Conservation (phyloP, 306 rosid species). For the Trifolium pratense region DNA sequence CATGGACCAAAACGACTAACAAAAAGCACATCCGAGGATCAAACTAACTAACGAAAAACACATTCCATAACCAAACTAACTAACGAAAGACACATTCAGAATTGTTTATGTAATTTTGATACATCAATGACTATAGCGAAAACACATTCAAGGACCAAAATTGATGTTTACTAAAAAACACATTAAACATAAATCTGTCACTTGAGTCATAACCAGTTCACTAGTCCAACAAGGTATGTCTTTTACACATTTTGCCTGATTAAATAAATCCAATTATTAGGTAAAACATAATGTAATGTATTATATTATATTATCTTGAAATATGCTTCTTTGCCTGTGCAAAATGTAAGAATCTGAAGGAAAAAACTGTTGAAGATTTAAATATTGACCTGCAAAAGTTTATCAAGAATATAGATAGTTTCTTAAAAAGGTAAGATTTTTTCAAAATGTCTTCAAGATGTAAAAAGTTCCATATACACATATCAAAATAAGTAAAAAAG, state of each 20-base stretch:
- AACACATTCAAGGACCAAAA: background rate
- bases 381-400: background rate
- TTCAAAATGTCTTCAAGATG: constrained; percentile 3
- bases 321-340: background rate
- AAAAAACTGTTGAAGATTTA: background rate
- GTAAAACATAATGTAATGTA: background rate
- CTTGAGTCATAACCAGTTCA: background rate
- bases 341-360: background rate
- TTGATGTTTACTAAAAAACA: background rate
- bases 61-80: background rate
- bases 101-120: background rate
- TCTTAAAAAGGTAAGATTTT: constrained; percentile 9
- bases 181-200: background rate
- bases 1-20: background rate
- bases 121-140: background rate
- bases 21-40: background rate
- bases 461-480: constrained; percentile 8
- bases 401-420: constrained; percentile 1
- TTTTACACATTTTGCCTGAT: background rate
- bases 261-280: background rate
- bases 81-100: background rate
- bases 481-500: constrained; percentile 30
- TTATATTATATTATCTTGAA: background rate
- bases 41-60: background rate
- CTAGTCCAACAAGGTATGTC: constrained; percentile 1